A percentile compares a stretch with the other conserved stretches of the same genome.
These are phyloP conservation scores for Pouteria campechiana DNA, from an alignment of 179 eudicot genomes.

Conservation along the genomic window DNA sequence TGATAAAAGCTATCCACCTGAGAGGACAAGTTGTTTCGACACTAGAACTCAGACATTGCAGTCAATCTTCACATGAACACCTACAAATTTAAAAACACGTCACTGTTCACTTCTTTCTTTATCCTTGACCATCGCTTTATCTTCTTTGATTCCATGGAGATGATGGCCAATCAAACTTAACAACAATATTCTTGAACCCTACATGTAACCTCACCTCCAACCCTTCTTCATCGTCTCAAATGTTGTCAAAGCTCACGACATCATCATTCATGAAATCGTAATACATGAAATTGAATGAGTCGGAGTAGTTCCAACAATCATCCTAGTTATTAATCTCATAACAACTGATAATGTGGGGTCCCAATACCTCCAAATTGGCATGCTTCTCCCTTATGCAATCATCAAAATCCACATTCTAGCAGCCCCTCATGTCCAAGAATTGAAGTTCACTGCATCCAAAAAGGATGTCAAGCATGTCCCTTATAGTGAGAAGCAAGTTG, in stretches of 20 bases:
- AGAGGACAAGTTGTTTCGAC: too few species aligned
- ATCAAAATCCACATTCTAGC: constrained; percentile 63
- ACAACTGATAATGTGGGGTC: constrained; percentile 34
- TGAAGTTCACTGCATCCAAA: constrained; percentile 30
- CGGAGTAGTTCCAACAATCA: constrained; percentile 16
- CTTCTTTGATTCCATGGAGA: too few species aligned
- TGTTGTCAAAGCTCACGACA: too few species aligned
- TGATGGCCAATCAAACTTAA: constrained; percentile 20
- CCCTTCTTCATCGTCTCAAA: constrained; percentile 25
- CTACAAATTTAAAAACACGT: too few species aligned
- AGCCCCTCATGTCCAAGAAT: constrained; percentile 55
- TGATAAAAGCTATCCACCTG: too few species aligned
- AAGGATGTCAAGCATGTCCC: constrained; percentile 27
- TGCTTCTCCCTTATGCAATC: constrained; percentile 23
- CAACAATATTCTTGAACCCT: constrained; percentile 11
- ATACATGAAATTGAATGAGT: constrained; percentile 23
- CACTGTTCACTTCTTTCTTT: too few species aligned
- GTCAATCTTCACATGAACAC: too few species aligned
- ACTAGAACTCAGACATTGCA: too few species aligned
- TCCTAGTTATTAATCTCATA: constrained; percentile 16
- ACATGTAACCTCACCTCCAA: constrained; percentile 30
- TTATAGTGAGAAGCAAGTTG: constrained; percentile 38
- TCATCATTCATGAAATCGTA: constrained; percentile 31
- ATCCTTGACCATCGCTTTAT: not conserved
- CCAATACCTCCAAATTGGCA: constrained; percentile 38